Base-by-base conservation (phyloP, 2,329 filamentous ascomycete genomes). In the Lachnellula hyalina region DNA sequence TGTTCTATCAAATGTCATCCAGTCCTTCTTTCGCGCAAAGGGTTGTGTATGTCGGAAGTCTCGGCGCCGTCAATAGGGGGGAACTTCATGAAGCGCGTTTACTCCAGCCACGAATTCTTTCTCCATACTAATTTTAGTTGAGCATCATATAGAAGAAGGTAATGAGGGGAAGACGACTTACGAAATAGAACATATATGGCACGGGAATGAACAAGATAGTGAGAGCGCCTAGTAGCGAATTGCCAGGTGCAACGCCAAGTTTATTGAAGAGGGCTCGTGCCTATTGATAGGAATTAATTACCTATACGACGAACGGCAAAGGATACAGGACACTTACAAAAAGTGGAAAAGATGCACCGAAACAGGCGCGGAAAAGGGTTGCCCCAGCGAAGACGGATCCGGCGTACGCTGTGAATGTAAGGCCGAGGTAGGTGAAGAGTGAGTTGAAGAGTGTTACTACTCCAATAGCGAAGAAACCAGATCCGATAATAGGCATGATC, bases 371-470 rank as follows among this genome's bases (percentile, higher is more conserved):
- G 67, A 77, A 78, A 65, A 82, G 77, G 70, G 82, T 79, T 62
- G 82, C 84, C 8, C 74, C 79, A 1, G 80, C 80, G 64, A 84
- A 82, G 15, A 84, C 69, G 45, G 75, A 78, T 34, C 80, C 80
- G 1, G 79, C 78, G 64, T 81, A 80, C 61, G 71, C 68, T 7
- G 78, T 77, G 60, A 81, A 81, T 53, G 70, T 73, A 32, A 81
- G 70, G 1, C 78, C 76, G 15, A 82, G 73, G 69, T 82, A 82
- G 57, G 80, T 71, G 63, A 82, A 82, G 66, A 82, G 73, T 68
- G 82, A 81, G 56, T 80, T 71, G 63, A 82, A 83, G 66, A 82
- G 75, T 17, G 75, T 62, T 3, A 46, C 12, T 2, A 28, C 23
- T 19, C n/a, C n/a, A n/a, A 28, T 14, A 1, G 67, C 63, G 61